A percentile compares a stretch with the other conserved stretches of the same genome.
phyloP scores from a whole-genome alignment of 2,329 filamentous ascomycete genomes.

The Bipolaris bicolor region DNA sequence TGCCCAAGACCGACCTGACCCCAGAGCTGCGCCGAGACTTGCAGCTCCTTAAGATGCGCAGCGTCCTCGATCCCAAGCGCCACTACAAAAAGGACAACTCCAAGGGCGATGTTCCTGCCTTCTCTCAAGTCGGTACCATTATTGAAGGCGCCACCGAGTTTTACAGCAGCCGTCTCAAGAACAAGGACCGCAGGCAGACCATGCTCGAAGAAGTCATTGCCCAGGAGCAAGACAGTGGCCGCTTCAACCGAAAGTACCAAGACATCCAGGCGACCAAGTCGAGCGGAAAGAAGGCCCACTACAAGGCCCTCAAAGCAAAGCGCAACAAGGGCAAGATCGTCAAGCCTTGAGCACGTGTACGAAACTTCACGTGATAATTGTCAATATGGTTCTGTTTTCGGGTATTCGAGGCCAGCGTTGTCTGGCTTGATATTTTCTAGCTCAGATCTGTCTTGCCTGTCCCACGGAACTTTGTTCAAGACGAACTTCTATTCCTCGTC shows the following conservation, averaged over 20 bases:
- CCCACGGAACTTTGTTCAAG: neutral
- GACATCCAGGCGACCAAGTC: slow-evolving; percentile 82
- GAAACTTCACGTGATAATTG: neutral
- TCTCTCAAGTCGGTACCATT: slow-evolving; percentile 86
- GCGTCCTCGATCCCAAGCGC: slow-evolving; percentile 84
- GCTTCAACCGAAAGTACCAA: slow-evolving; percentile 86
- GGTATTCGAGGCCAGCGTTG: neutral
- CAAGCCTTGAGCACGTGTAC: slow-evolving; percentile 39
- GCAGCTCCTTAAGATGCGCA: slow-evolving; percentile 87
- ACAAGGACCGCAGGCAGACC: slow-evolving; percentile 85
- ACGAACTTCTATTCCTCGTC: slow-evolving; percentile 24
- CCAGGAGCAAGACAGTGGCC: slow-evolving; percentile 66
- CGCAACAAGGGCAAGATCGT: slow-evolving; percentile 51
- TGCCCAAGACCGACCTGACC: slow-evolving; percentile 83
- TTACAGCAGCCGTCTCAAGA: slow-evolving; percentile 78
- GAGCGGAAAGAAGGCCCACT: slow-evolving; percentile 88
- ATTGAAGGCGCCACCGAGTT: slow-evolving; percentile 89
- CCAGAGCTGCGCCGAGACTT: slow-evolving; percentile 87
- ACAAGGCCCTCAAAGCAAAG: slow-evolving; percentile 76
- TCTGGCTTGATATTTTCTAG: neutral
- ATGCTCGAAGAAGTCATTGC: slow-evolving; percentile 84
- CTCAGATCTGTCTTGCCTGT: neutral
- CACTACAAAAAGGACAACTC: slow-evolving; percentile 87
- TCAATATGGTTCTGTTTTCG: neutral
- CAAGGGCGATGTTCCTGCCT: slow-evolving; percentile 76